Conservation (phyloP, 2,329 filamentous ascomycete genomes). For the Gaeumannomyces sp. region DNA sequence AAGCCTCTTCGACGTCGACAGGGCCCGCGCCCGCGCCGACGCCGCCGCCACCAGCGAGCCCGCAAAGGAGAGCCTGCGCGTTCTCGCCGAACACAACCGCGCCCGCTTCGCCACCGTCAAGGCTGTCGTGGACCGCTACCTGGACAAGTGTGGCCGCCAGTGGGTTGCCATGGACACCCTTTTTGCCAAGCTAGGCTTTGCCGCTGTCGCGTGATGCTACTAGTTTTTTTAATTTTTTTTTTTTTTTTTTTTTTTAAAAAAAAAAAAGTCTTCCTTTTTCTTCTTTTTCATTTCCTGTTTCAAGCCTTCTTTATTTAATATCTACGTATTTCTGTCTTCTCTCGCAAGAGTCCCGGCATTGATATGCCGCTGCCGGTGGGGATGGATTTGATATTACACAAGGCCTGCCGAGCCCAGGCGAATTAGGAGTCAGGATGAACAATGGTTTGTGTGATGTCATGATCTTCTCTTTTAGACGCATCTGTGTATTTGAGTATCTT, state of each 20-base stretch:
- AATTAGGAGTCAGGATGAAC: no score
- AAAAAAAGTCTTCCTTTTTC: no score
- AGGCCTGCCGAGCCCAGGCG: no score
- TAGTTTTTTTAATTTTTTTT: not conserved
- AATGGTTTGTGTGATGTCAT: no score
- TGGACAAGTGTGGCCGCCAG: constrained; percentile 83
- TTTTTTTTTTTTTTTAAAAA: not conserved
- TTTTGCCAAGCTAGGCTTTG: constrained; percentile 63
- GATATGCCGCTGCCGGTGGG: no score
- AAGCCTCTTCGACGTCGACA: constrained; percentile 83
- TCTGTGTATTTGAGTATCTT: no score
- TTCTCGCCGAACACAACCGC: constrained; percentile 77
- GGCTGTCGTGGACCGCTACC: constrained; percentile 71
- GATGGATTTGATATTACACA: no score
- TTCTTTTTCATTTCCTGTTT: not conserved
- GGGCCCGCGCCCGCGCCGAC: constrained; percentile 51
- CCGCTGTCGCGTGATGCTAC: constrained; percentile 16
- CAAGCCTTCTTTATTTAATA: not conserved
- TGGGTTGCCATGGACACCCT: constrained; percentile 92
- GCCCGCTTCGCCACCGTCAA: constrained; percentile 70
- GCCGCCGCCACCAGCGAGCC: constrained; percentile 31
- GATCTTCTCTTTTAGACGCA: no score
- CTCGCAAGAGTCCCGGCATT: no score
- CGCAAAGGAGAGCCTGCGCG: constrained; percentile 52
- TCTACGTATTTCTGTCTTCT: not conserved